Base-by-base conservation (phyloP, 2,329 filamentous ascomycete species). In the Tolypocladium ophioglossoides region DNA sequence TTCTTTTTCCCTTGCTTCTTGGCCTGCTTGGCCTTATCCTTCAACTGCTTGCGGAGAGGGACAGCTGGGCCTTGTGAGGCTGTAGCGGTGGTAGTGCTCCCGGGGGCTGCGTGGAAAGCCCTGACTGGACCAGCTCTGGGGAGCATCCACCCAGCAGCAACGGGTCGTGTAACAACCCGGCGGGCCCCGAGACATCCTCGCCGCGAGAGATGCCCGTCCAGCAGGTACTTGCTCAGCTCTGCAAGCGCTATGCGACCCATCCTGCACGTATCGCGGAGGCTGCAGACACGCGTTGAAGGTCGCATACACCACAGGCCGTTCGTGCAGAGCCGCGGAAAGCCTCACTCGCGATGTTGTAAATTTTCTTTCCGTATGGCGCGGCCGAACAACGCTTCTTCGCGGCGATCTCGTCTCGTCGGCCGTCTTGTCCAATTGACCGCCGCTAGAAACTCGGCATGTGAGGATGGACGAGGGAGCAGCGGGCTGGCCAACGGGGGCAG, bases 11-110 rank as follows among this genome's bases (percentile, higher is more conserved):
- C 79, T 54, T 84, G 77, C 51, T 86, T 85, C 64, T 89, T 89
- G 54, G 87, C 72, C 62, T 86, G 78, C 65, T 89, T 89, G 34
- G 71, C 82, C 57, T 86, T 79, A 30, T 88, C 84, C 62, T 89
- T 90, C 54, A 89, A 68, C 63, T 87, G 81, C 65, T 90, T 90
- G 35, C 87, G 82, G 11, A 89, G 72, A 11, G 86, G 84, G 1
- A 78, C 68, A 49, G 62, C 44, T 18, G 64, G 55, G 40, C 57
- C 51, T 37, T 44, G 58, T 46, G 57, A 55, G 40, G 58, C 49
- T 49, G 65, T 53, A 27, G 58, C 54, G 49, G 63, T 30, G 22
- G 24, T 46, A 24, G 41, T 18, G 41, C 62, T 56, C 52, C 61
- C 54, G 48, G 64, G 54, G 27, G 68, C 62, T 44, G 65, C 60